Evolutionary conservation across 345 rosid genomes (phyloP).

Genomic region (Camelina sativa): DNA sequence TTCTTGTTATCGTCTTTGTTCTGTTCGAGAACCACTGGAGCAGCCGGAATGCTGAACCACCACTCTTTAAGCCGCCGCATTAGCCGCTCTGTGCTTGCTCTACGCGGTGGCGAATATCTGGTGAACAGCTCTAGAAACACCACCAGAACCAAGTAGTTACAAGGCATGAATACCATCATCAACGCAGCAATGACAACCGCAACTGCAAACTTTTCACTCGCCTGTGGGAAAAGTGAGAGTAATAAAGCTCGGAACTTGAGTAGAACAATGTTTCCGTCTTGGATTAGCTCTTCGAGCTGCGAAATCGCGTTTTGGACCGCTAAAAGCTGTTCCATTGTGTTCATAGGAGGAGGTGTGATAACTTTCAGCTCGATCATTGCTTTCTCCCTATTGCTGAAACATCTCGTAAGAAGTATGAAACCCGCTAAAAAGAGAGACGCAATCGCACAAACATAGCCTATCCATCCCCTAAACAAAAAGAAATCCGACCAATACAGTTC

Average conservation of each 20-base stretch:
- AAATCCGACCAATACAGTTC: not conserved
- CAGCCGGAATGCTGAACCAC: conserved; percentile 98
- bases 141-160: conserved; percentile 54
- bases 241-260: conserved; percentile 87
- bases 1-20: conserved; percentile 75
- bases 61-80: conserved; percentile 84
- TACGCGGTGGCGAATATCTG: conserved; percentile 73
- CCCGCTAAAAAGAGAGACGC: conserved; percentile 53
- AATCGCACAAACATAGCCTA: conserved; percentile 63
- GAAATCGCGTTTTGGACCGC: conserved; percentile 88
- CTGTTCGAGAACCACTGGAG: conserved; percentile 74
- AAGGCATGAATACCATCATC: conserved; percentile 55
- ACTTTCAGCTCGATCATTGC: conserved; percentile 63
- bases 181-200: conserved; percentile 52
- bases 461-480: conserved; percentile 65
- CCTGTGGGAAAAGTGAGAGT: conserved; percentile 79
- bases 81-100: conserved; percentile 67
- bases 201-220: conserved; percentile 70
- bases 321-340: conserved; percentile 93
- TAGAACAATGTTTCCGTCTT: conserved; percentile 80
- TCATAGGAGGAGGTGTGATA: conserved; percentile 76
- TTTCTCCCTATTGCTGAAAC: conserved; percentile 55
- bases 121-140: conserved; percentile 74
- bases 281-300: conserved; percentile 67
- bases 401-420: conserved; percentile 67